Conservation (phyloP, 768 basidiomycete species). For the Lactarius hengduanensis region DNA sequence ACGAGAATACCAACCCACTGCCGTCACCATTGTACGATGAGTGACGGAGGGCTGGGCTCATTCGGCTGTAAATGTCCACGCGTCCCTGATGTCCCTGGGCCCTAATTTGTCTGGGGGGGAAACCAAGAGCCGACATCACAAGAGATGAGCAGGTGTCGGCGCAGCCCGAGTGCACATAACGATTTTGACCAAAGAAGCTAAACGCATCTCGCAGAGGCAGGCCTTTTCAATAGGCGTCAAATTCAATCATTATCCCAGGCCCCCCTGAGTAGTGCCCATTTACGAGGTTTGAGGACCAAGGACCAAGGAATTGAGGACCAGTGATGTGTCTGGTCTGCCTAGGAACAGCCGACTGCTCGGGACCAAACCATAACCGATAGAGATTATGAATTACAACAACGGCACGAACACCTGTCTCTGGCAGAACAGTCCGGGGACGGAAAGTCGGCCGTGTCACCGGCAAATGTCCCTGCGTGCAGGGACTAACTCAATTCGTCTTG, state of each 20-base stretch:
- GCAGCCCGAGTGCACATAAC: constrained; percentile 11
- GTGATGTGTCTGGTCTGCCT: background rate
- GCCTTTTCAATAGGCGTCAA: constrained; percentile 16
- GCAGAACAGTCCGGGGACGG: constrained; percentile 13
- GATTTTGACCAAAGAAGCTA: constrained; percentile 22
- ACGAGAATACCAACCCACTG: constrained; percentile 1
- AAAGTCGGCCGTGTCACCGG: constrained; percentile 25
- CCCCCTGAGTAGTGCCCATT: background rate
- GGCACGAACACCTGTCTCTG: constrained; percentile 16
- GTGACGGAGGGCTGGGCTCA: constrained; percentile 16
- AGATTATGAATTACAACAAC: constrained; percentile 19
- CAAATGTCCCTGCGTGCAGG: constrained; percentile 22
- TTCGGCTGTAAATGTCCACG: constrained; percentile 6
- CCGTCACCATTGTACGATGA: constrained; percentile 15
- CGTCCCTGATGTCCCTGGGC: constrained; percentile 23
- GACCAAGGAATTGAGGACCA: background rate
- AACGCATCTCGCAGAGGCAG: constrained; percentile 15
- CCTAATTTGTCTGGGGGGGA: constrained; percentile 12
- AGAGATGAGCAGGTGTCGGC: constrained; percentile 19
- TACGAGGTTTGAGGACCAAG: background rate
- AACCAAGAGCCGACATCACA: constrained; percentile 18
- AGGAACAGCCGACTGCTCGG: constrained; percentile 14
- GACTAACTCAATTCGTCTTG: constrained; percentile 29
- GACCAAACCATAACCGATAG: constrained; percentile 16
- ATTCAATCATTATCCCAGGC: constrained; percentile 18